Base-by-base conservation (phyloP, 768 basidiomycete species). In the Boletus tylopilopsis region DNA sequence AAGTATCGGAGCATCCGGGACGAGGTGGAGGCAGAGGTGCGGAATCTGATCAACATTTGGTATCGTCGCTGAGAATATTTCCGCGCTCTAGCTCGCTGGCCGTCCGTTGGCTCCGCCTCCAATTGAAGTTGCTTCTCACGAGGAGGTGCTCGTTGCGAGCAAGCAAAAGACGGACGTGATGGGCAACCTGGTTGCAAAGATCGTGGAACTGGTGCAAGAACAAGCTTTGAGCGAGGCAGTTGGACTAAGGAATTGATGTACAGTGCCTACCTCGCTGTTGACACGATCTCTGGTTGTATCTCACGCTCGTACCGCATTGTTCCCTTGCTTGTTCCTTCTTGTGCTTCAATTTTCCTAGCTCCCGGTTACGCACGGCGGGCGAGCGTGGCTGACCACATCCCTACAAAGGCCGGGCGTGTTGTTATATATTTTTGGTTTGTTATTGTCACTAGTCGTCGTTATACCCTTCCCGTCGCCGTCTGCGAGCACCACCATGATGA, bases 11-110 rank as follows among this genome's bases (percentile, higher is more conserved):
- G 81, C 49, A 84, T 90, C 39, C 79, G 76, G 54, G 85, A 81
- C 8, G 87, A 89, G 59, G 85, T 92, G 2, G 76, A 82, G 45
- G 83, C 85, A 7, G 90, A 93, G 79, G 87, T 87, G 50, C 22
- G 77, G 33, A 19, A 49, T 19, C 19, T 35, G 2, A 29, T 35
- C 43, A 13, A 9, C 10, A n/a, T 40, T 25, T 5, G 10, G 22
- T 36, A 15, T 23, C 13, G 16, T n/a, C 45, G 41, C 45, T 55
- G 24, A 60, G 39, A 43, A 27, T 50, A 25, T 29, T 25, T 21
- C 5, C 23, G 2, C 41, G 7, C 25, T 24, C 24, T 58, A 91
- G 87, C 74, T 90, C 21, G 74, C 80, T 30, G 89, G 88, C 5
- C 76, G 71, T 58, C 63, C 68, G 7, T 51, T 83, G 4, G 68